A percentile compares a stretch with the other conserved stretches of the same genome.
These are phyloP conservation scores for Bimuria novae-zelandiae DNA, from an alignment of 2,329 filamentous ascomycete genomes.

Conservation along the genomic window DNA sequence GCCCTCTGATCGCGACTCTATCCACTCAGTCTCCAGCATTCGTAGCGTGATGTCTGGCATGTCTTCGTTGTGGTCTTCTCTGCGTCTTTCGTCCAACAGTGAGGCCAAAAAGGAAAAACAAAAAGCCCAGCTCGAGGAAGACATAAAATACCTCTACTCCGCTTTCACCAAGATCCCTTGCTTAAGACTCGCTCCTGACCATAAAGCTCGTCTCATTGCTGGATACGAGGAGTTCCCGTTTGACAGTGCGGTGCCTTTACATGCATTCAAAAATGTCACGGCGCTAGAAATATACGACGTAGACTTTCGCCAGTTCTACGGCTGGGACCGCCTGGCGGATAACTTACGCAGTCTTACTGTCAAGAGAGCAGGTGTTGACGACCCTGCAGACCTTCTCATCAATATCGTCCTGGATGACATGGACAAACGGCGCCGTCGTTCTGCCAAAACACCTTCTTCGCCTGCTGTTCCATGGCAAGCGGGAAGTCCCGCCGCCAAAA, in stretches of 20 bases:
- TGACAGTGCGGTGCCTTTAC: constrained; percentile 93
- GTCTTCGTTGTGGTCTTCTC: constrained; percentile 88
- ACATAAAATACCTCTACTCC: constrained; percentile 95
- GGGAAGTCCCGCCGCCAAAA: constrained; percentile 66
- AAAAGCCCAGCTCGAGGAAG: constrained; percentile 80
- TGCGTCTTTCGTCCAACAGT: constrained; percentile 81
- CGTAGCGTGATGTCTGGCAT: constrained; percentile 97
- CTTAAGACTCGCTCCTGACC: constrained; percentile 86
- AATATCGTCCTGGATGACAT: constrained; percentile 96
- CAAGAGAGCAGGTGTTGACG: constrained; percentile 84
- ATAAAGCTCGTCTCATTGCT: constrained; percentile 83
- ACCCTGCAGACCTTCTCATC: constrained; percentile 86
- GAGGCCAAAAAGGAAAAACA: constrained; percentile 85
- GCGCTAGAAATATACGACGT: constrained; percentile 92
- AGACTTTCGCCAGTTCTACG: constrained; percentile 95
- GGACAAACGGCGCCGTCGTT: constrained; percentile 85
- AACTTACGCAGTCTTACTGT: constrained; percentile 87
- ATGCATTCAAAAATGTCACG: constrained; percentile 96
- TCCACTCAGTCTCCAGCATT: constrained; percentile 94
- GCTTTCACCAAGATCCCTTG: constrained; percentile 98
- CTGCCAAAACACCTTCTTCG: constrained; percentile 82
- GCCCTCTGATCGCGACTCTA: constrained; percentile 82
- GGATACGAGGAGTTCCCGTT: constrained; percentile 98
- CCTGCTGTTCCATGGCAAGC: constrained; percentile 72
- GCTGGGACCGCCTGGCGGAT: constrained; percentile 93